phyloP scores from a whole-genome alignment of 768 basidiomycete genomes.

The Pleurotus platypus region DNA sequence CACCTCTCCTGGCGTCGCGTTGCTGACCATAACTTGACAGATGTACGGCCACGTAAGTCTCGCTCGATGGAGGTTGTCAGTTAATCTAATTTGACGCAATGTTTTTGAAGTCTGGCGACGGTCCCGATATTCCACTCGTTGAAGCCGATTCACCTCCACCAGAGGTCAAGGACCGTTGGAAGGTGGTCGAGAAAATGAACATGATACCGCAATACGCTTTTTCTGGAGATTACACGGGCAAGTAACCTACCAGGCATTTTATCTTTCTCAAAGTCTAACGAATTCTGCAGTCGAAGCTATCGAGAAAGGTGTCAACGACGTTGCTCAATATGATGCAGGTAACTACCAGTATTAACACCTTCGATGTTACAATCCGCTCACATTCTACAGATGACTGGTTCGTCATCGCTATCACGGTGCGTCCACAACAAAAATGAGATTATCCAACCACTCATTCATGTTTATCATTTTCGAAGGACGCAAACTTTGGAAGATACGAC shows the following conservation, averaged over 20 bases:
- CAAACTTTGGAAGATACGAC: slow-evolving; percentile 61
- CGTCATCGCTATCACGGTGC: slow-evolving; percentile 61
- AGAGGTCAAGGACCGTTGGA: slow-evolving; percentile 60
- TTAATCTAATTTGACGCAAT: background rate
- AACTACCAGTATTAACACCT: slow-evolving; percentile 6
- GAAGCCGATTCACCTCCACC: slow-evolving; percentile 43
- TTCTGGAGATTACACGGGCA: slow-evolving; percentile 64
- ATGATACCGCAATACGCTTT: slow-evolving; percentile 68
- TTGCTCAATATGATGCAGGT: slow-evolving; percentile 62
- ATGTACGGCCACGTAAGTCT: slow-evolving; percentile 61
- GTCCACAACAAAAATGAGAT: slow-evolving; percentile 9
- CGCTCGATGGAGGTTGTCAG: background rate
- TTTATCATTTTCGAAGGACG: slow-evolving; percentile 36
- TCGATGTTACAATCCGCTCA: background rate
- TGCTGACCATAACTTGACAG: slow-evolving; percentile 24
- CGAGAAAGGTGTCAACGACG: slow-evolving; percentile 56
- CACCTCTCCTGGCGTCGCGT: background rate
- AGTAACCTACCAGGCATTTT: slow-evolving; percentile 3
- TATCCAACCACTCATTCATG: background rate
- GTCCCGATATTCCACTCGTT: slow-evolving; percentile 51
- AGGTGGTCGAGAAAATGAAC: slow-evolving; percentile 65
- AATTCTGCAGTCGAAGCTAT: slow-evolving; percentile 54
- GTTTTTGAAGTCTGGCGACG: slow-evolving; percentile 55
- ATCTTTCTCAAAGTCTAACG: too few relatives aligned
- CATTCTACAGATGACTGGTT: slow-evolving; percentile 59